Base-by-base conservation (phyloP, 106 monocot species). In the Allium fistulosum region DNA sequence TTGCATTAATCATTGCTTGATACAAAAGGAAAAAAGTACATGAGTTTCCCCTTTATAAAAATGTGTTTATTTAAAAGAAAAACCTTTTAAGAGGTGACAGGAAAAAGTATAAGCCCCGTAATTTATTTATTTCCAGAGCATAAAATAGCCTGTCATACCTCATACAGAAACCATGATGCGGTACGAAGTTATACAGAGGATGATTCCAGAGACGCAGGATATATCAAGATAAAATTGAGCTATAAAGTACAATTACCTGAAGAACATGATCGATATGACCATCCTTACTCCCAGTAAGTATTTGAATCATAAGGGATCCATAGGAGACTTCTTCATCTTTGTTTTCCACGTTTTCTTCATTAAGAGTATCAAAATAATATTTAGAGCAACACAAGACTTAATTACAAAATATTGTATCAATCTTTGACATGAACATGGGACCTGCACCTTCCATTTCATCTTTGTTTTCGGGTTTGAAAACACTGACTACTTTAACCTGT, bases 231-330 rank as follows among this genome's bases (percentile, higher is more conserved):
- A 66, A 63, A 63, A 46, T 11, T 10, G 16, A 4, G 46, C 12
- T 17, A 15, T 14, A 63, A 26, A 14, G 63, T 63, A 46, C 46
- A 15, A 4, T 67, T 49, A 67, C 97, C 78, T 93, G 99, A 17
- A 99, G 99, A 68, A 93, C 79, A 73, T 99, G 83, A 79, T 99
- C 99, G 57, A 99, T 80, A 63, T 90, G 78, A 14, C 99, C 99
- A 80, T 80, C 65, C 69, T 77, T 69, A 76, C 76, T 79, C 45
- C 90, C 85, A 17, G 93, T 83, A 65, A 99, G 58, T 74, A 83
- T 93, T 69, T 93, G 82, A 68, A 99, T 90, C 93, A 99, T 99
- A 53, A 80, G 46, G 48, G 78, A 87, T 71, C 99, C 99, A 78
- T 99, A 93, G 28, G 81, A 83, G 69, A 66, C 82, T 71, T 90